Evolutionary conservation across 1,139 yeast species (phyloP).

Genomic region (Hemisphaericaspora xylofermentans): DNA sequence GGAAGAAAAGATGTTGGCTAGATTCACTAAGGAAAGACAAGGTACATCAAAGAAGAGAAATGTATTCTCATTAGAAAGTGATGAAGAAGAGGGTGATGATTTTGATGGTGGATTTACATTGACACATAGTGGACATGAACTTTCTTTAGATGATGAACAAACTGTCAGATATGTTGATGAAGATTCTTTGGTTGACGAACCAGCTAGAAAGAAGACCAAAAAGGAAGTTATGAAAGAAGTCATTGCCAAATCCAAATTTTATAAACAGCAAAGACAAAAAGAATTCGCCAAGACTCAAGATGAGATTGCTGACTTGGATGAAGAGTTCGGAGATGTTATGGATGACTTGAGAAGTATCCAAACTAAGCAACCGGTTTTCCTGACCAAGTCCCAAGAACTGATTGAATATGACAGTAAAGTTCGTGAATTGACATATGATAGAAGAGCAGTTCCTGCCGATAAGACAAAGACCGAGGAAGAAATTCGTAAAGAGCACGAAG

Average conservation of each 20-base stretch:
- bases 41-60: constrained; percentile 50
- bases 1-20: constrained; percentile 93
- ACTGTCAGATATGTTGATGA: constrained; percentile 34
- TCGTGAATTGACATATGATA: constrained; percentile 76
- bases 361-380: constrained; percentile 20
- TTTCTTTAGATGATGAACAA: constrained; percentile 51
- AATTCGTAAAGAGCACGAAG: constrained; percentile 63
- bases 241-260: constrained; percentile 88
- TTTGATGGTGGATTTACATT: constrained; percentile 46
- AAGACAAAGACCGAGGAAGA: constrained; percentile 93
- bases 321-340: constrained; percentile 75
- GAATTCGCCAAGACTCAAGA: constrained; percentile 70
- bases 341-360: constrained; percentile 41
- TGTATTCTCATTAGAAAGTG: constrained; percentile 64
- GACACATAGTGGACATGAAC: constrained; percentile 78
- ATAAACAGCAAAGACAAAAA: constrained; percentile 85
- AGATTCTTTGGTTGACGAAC: constrained; percentile 31
- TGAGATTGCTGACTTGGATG: constrained; percentile 74
- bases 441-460: constrained; percentile 93
- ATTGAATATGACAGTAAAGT: constrained; percentile 73
- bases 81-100: constrained; percentile 61
- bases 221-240: constrained; percentile 97
- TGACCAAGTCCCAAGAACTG: constrained; percentile 45
- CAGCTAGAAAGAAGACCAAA: constrained; percentile 72
- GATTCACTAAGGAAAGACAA: constrained; percentile 88